Evolutionary conservation across 176 grass and related monocot genomes (phyloP), one percentile per base, ranked within the genome.

Genomic region (Pontederia crassipes): DNA sequence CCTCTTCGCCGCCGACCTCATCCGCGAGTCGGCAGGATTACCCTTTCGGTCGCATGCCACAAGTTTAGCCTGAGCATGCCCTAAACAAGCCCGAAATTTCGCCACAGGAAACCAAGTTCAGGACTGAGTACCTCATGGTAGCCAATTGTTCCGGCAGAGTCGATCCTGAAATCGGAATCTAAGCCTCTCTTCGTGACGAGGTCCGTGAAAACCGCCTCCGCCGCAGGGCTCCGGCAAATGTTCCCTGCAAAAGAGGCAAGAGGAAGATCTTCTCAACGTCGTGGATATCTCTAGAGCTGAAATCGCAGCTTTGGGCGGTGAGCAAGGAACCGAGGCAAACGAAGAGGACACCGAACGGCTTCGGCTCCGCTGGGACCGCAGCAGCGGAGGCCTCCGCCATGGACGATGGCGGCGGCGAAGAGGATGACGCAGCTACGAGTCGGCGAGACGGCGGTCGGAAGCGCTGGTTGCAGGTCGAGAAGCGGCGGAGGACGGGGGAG

Each of bases 171-270:
- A 60, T 80, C 74, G 58, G 83, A 76, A 15, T 86, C 70, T n/a
- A 84, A 57, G 12, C 81, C 83, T 55, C 87, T 70, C 75, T 88
- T 96, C 59, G 55, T 69, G 45, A 90, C 92, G 2, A 90, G 78
- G 45, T 74, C 77, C 40, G 77, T 80, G 70, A 90, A 90, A 62
- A 96, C 83, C 26, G 92, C 92, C 69, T 96, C 92, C 12, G 86
- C 87, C 0, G 92, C 87, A 27, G 92, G 87, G 74, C 92, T 96
- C 52, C 92, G 81, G 66, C 92, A 96, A 55, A 96, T 96, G 77
- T 96, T 96, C 10, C 92, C 86, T 96, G 66, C 26, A 48, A 2
- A 59, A 57, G 63, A 8, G 74, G 12, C 48, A 71, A 54, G 52
- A 45, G 74, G 68, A 27, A 73, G 35, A 12, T 14, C 20, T 56